Conservation (phyloP, 2,329 filamentous ascomycete genomes). For the Neurospora sp. region DNA sequence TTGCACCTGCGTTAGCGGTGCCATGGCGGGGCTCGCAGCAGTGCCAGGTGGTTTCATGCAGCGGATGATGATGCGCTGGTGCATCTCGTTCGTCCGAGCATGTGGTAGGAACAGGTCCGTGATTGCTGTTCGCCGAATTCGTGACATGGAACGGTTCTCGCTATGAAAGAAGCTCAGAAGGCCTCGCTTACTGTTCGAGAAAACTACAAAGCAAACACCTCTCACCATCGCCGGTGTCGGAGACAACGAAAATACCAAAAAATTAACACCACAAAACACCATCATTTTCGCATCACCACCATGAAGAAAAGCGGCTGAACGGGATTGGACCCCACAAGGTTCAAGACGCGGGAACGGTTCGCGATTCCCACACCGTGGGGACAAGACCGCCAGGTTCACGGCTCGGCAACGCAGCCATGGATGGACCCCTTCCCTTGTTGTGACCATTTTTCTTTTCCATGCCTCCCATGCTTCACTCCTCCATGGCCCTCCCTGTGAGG, state of each 20-base stretch:
- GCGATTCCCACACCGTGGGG: background rate
- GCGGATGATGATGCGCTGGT: background rate
- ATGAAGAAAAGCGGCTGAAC: background rate
- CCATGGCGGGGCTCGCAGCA: background rate
- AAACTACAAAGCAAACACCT: background rate
- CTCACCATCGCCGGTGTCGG: background rate
- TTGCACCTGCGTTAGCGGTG: background rate
- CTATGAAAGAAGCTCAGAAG: background rate
- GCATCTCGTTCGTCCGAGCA: background rate
- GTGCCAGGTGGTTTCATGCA: background rate
- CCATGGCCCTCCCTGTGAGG: background rate
- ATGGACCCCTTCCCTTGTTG: background rate
- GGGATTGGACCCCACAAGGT: background rate
- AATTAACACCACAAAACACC: background rate
- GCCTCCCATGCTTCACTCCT: background rate
- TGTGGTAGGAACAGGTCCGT: background rate
- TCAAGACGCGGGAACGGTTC: background rate
- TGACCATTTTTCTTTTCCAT: background rate
- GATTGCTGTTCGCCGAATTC: background rate
- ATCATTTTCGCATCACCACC: background rate
- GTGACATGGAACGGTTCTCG: background rate
- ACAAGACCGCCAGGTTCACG: background rate
- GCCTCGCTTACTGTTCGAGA: background rate
- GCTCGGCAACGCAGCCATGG: background rate
- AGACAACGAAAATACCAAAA: background rate